phyloP scores from a whole-genome alignment of 148 eudicot species.

The Chenopodium formosanum region DNA sequence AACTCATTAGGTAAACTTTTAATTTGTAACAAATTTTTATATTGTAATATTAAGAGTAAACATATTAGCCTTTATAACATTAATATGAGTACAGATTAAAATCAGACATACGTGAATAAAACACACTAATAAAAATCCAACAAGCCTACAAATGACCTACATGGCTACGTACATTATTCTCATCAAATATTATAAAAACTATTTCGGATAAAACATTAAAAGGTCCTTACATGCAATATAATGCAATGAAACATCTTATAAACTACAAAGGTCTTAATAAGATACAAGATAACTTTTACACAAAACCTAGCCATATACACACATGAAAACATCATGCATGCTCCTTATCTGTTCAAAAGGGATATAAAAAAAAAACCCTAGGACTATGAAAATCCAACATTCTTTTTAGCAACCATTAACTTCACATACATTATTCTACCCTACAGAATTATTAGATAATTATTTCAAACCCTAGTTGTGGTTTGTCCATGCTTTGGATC shows the following conservation, averaged over 20 bases:
- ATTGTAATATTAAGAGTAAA: no score
- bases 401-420: not conserved
- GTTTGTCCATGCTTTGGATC: conserved; percentile 28
- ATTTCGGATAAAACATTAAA: no score
- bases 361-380: not conserved
- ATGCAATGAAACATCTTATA: not conserved
- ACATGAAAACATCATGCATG: not conserved
- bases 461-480: conserved; percentile 21
- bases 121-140: no score
- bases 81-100: no score
- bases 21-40: no score
- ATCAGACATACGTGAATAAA: no score
- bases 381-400: not conserved
- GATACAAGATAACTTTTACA: not conserved
- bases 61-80: no score
- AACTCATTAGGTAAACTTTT: no score
- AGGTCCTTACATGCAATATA: not conserved
- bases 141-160: no score
- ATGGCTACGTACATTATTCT: no score
- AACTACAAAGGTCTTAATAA: not conserved
- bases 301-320: not conserved
- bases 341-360: not conserved
- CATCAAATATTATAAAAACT: no score
- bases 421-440: not conserved
- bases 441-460: not conserved